Conservation (phyloP, 768 basidiomycete genomes). For the Lactarius hengduanensis region DNA sequence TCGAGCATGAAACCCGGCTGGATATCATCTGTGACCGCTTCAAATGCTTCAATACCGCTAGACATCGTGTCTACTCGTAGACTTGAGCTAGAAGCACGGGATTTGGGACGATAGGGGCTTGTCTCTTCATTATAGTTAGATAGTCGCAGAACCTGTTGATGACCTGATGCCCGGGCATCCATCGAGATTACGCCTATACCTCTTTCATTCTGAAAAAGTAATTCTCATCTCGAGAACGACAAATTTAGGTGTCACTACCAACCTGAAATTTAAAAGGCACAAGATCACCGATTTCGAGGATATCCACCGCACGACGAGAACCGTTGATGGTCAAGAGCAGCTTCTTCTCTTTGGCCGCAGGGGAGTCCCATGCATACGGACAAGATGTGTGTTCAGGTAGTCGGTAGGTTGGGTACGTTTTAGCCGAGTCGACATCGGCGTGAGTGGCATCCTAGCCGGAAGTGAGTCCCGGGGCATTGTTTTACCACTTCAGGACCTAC, state of each 20-base stretch:
- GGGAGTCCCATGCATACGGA: conserved; percentile 92
- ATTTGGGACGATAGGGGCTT: conserved; percentile 84
- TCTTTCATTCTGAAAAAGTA: conserved; percentile 46
- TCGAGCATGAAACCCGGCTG: conserved; percentile 61
- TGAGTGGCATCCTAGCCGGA: conserved; percentile 32
- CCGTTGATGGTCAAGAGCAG: conserved; percentile 64
- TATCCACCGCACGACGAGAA: conserved; percentile 69
- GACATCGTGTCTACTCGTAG: conserved; percentile 68
- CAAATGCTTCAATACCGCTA: conserved; percentile 73
- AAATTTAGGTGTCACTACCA: conserved; percentile 31
- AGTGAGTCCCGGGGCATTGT: conserved; percentile 6
- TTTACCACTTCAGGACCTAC: conserved; percentile 40
- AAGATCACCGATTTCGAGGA: conserved; percentile 93
- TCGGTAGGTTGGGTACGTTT: conserved; percentile 51
- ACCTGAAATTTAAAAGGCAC: conserved; percentile 87
- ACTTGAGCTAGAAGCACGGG: conserved; percentile 48
- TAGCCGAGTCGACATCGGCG: conserved; percentile 48
- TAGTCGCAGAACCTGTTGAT: conserved; percentile 81
- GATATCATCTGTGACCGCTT: conserved; percentile 77
- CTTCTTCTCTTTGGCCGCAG: conserved; percentile 79
- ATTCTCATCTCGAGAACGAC: background rate
- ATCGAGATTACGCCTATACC: conserved; percentile 72
- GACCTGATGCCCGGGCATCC: conserved; percentile 88
- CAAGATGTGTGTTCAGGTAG: conserved; percentile 52
- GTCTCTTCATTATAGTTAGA: conserved; percentile 81